Evolutionary conservation across 164 flowering plant species (phyloP).

Genomic region (Piper longum): DNA sequence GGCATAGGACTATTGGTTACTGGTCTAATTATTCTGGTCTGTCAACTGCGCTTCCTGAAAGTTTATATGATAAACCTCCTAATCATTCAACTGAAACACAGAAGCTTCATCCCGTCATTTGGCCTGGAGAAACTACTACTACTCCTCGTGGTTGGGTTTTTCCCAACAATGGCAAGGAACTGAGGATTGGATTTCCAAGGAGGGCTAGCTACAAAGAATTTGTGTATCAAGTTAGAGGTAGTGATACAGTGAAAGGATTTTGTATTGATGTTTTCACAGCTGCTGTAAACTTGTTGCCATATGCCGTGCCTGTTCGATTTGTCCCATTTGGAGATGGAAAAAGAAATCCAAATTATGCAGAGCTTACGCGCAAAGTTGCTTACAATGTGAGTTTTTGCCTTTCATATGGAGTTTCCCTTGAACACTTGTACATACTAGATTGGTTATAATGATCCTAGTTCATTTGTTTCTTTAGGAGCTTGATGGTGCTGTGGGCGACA

Average conservation of each 20-base stretch:
- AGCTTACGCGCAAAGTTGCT: constrained; percentile 46
- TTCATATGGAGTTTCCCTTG: neutral
- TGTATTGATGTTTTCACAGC: constrained; percentile 84
- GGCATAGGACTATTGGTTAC: constrained; percentile 44
- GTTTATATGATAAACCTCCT: constrained; percentile 33
- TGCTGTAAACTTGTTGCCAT: constrained; percentile 70
- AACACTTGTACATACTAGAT: neutral
- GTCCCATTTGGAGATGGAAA: constrained; percentile 58
- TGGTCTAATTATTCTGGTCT: constrained; percentile 73
- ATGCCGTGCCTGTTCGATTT: constrained; percentile 58
- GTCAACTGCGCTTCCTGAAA: constrained; percentile 46
- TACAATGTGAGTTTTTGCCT: constrained; percentile 42
- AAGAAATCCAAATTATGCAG: constrained; percentile 55
- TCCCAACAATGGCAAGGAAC: constrained; percentile 42
- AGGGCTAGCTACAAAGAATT: constrained; percentile 47
- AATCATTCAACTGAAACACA: constrained; percentile 43
- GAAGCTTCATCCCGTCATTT: constrained; percentile 30
- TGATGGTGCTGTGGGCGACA: constrained; percentile 78
- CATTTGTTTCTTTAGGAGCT: constrained; percentile 24
- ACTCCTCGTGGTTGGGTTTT: constrained; percentile 73
- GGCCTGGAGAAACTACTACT: constrained; percentile 55
- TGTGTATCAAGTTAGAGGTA: constrained; percentile 36
- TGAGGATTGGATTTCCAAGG: constrained; percentile 53
- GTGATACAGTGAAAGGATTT: constrained; percentile 41
- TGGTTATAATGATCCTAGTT: constrained; percentile 7